Conservation (phyloP, 169 alveolate species). For the Cryptosporidium andersoni region DNA sequence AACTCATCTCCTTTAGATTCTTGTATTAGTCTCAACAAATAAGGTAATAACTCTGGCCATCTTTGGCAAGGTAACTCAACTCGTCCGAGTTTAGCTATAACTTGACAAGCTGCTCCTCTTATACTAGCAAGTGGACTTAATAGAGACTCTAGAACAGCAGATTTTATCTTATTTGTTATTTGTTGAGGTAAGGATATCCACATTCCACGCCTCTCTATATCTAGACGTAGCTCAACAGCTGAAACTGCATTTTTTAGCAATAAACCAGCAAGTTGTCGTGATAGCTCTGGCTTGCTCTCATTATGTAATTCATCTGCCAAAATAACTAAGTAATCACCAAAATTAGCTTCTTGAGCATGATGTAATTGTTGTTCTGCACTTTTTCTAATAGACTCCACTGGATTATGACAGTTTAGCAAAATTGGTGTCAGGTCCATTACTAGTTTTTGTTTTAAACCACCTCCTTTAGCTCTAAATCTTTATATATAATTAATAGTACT, state of each 20-base stretch:
- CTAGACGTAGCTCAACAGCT: slow-evolving; percentile 76
- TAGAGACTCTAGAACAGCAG: slow-evolving; percentile 77
- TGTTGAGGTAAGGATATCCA: slow-evolving; percentile 78
- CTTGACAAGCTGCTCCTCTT: slow-evolving; percentile 84
- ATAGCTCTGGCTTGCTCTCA: slow-evolving; percentile 68
- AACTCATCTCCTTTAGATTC: slow-evolving; percentile 74
- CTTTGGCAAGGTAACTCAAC: slow-evolving; percentile 82
- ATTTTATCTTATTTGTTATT: slow-evolving; percentile 77
- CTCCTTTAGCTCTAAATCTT: not conserved
- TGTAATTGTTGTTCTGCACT: slow-evolving; percentile 70
- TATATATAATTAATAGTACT: slow-evolving; percentile 13
- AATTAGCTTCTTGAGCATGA: slow-evolving; percentile 41
- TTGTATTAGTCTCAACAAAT: slow-evolving; percentile 77
- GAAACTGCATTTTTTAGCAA: slow-evolving; percentile 83
- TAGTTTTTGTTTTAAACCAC: not conserved
- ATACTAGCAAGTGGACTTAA: slow-evolving; percentile 77
- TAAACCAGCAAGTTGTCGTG: slow-evolving; percentile 85
- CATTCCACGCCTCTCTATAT: slow-evolving; percentile 80
- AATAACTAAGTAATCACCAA: slow-evolving; percentile 45
- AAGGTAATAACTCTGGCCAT: slow-evolving; percentile 86
- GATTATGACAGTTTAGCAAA: slow-evolving; percentile 68
- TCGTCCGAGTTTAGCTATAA: slow-evolving; percentile 83
- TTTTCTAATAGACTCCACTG: slow-evolving; percentile 67
- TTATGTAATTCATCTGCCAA: slow-evolving; percentile 60
- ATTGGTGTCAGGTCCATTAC: slow-evolving; percentile 70